phyloP scores from a whole-genome alignment of 2,329 filamentous ascomycete species.

The Alternaria metachromatica region DNA sequence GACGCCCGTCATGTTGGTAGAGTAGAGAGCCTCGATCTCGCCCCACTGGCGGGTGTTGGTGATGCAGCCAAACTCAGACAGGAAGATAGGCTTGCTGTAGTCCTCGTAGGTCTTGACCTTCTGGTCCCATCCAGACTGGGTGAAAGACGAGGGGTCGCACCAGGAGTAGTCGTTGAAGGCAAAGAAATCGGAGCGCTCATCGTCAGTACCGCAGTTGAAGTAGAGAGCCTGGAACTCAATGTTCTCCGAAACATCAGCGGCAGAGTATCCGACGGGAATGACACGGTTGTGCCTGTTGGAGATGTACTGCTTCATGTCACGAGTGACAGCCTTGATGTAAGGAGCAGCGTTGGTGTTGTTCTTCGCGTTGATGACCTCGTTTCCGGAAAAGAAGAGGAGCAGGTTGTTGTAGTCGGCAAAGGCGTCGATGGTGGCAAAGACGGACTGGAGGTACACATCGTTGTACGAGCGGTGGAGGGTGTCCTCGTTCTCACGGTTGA shows the following conservation, averaged over 20 bases:
- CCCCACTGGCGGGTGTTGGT: constrained; percentile 81
- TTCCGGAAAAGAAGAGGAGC: constrained; percentile 80
- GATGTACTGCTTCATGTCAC: constrained; percentile 83
- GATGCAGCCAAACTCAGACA: constrained; percentile 93
- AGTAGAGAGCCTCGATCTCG: constrained; percentile 82
- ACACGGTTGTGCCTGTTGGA: constrained; percentile 68
- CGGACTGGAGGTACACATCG: constrained; percentile 78
- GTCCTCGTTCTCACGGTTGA: constrained; percentile 75
- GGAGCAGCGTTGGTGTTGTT: constrained; percentile 70
- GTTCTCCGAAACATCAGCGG: constrained; percentile 84
- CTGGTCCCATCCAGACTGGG: constrained; percentile 74
- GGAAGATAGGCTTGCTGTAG: constrained; percentile 67
- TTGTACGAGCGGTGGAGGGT: constrained; percentile 74
- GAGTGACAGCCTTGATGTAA: constrained; percentile 76
- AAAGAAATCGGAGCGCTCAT: constrained; percentile 86
- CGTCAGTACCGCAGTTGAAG: constrained; percentile 90
- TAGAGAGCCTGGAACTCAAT: constrained; percentile 85
- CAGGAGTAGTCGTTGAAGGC: constrained; percentile 90
- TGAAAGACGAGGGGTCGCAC: constrained; percentile 66
- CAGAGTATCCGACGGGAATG: constrained; percentile 82
- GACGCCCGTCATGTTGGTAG: constrained; percentile 79
- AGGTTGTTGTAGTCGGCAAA: constrained; percentile 86
- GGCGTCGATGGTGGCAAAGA: constrained; percentile 81
- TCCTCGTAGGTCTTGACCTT: constrained; percentile 47
- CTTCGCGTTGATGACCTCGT: constrained; percentile 76